Percentiles rank a stretch among this genome's conserved stretches.
Conservation (phyloP, 805 yeast genomes). For the Cephaloascus fragrans region DNA sequence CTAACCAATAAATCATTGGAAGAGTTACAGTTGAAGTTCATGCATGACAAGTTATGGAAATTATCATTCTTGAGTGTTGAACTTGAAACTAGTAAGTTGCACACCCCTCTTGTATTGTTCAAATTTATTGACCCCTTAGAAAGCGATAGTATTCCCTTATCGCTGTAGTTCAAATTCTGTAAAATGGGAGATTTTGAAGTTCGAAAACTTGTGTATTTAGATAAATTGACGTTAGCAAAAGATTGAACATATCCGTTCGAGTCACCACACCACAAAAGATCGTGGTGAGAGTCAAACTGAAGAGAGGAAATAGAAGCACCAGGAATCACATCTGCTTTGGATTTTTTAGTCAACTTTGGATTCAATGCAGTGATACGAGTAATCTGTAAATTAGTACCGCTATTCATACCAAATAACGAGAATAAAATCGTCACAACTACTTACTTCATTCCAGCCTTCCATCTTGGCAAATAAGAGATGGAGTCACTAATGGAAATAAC, state of each 20-base stretch:
- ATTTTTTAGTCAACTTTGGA: neutral
- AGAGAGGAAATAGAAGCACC: conserved; percentile 15
- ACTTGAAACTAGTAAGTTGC: conserved; percentile 3
- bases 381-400: neutral
- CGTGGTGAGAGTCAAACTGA: conserved; percentile 60
- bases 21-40: conserved; percentile 8
- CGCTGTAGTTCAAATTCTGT: conserved; percentile 40
- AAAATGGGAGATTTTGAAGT: conserved; percentile 41
- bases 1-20: neutral
- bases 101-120: conserved; percentile 48
- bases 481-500: too few species aligned
- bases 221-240: conserved; percentile 2
- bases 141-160: conserved; percentile 49
- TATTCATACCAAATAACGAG: too few species aligned
- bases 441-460: conserved; percentile 3
- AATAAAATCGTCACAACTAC: neutral
- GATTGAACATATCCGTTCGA: conserved; percentile 39
- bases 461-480: conserved; percentile 5
- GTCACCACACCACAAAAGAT: conserved; percentile 83
- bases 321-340: neutral
- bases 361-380: neutral
- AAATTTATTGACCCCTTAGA: conserved; percentile 42
- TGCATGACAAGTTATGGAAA: conserved; percentile 12
- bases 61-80: neutral
- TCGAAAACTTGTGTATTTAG: conserved; percentile 47